phyloP scores from a whole-genome alignment of 352 stramenopile species.

The Pythium sukuiense region DNA sequence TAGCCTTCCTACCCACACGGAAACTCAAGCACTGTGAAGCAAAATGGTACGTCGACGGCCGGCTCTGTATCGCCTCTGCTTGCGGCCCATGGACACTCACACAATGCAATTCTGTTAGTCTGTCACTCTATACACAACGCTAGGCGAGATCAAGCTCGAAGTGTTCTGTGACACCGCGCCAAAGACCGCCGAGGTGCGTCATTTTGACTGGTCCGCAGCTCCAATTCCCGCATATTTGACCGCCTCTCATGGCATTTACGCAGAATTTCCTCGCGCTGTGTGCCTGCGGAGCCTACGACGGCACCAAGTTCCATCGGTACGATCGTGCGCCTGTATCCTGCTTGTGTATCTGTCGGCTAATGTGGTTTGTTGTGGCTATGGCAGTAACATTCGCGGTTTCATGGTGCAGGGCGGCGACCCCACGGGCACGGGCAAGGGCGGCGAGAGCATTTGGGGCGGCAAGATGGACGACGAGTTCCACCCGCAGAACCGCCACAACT shows the following conservation, averaged over 20 bases:
- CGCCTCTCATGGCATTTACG: background rate
- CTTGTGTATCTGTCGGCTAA: slow-evolving; percentile 2
- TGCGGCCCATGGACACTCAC: background rate
- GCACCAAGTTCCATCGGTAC: slow-evolving; percentile 90
- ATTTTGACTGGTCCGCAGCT: background rate
- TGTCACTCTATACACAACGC: slow-evolving; percentile 94
- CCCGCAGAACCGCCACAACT: slow-evolving; percentile 87
- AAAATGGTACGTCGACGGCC: background rate
- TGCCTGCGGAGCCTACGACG: slow-evolving; percentile 89
- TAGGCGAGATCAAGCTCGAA: slow-evolving; percentile 97
- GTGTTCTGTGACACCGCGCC: slow-evolving; percentile 95
- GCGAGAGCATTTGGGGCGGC: slow-evolving; percentile 89
- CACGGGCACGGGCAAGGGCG: slow-evolving; percentile 89
- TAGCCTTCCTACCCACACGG: background rate
- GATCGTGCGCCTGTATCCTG: slow-evolving; percentile 24
- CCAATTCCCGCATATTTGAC: background rate
- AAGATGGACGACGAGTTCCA: slow-evolving; percentile 93
- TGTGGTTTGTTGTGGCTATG: background rate
- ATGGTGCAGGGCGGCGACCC: slow-evolving; percentile 91
- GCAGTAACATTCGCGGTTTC: slow-evolving; percentile 86
- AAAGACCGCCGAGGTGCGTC: slow-evolving; percentile 76
- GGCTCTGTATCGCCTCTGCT: background rate
- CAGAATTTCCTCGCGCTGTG: slow-evolving; percentile 97
- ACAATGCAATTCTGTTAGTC: slow-evolving; percentile 41
- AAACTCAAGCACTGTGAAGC: background rate